Percentiles rank a stretch among this genome's conserved stretches.
These are phyloP conservation scores for Clonostachys rhizophaga DNA, from an alignment of 2,329 filamentous ascomycete species.

Conservation along the genomic window DNA sequence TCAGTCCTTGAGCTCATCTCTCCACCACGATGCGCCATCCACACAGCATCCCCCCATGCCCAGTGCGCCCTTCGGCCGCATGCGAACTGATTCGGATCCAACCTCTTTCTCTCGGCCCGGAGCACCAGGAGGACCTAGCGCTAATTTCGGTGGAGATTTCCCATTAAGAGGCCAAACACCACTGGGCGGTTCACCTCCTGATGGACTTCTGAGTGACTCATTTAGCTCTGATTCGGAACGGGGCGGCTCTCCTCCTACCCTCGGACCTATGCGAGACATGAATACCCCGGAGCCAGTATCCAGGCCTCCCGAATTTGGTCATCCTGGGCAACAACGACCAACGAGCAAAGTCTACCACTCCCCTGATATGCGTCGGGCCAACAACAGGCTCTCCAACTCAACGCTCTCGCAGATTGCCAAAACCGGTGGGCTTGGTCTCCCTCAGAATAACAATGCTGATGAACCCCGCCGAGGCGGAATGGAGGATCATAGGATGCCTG, in stretches of 20 bases:
- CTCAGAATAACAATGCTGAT: constrained; percentile 16
- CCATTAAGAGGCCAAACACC: neutral
- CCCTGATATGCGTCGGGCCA: constrained; percentile 73
- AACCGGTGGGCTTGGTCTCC: constrained; percentile 46
- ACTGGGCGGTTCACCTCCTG: constrained; percentile 26
- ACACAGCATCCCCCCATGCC: neutral
- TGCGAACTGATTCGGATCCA: constrained; percentile 42
- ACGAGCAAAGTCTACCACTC: constrained; percentile 65
- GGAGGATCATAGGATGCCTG: constrained; percentile 24
- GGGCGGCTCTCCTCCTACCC: constrained; percentile 33
- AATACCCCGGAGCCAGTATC: constrained; percentile 72
- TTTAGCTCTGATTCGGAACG: constrained; percentile 53
- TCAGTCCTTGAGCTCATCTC: constrained; percentile 9
- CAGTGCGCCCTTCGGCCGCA: constrained; percentile 18
- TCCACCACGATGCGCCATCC: neutral
- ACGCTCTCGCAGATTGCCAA: constrained; percentile 79
- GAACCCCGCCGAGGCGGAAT: constrained; percentile 22
- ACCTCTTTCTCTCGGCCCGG: constrained; percentile 12
- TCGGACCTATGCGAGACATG: constrained; percentile 50
- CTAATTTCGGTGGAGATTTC: neutral
- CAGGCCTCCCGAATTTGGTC: constrained; percentile 69
- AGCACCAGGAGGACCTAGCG: neutral
- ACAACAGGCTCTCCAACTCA: constrained; percentile 75
- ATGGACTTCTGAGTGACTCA: constrained; percentile 39
- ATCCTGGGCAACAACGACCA: constrained; percentile 62